Percentiles rank a stretch among this genome's conserved stretches.
Conservation (phyloP, 805 yeast species). For the Myxozyma sirexii region DNA sequence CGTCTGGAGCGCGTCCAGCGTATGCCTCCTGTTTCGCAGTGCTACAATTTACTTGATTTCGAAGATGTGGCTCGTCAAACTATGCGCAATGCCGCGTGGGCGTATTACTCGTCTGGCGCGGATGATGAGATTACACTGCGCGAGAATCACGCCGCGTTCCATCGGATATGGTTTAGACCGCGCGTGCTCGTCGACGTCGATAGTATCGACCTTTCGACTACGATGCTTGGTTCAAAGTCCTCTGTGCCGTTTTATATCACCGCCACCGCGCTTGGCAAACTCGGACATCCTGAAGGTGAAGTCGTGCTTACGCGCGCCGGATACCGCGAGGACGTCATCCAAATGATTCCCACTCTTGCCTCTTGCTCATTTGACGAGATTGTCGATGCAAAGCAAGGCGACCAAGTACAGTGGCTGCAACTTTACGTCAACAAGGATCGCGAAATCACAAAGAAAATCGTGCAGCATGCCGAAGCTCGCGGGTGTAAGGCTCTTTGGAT, state of each 20-base stretch:
- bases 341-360: conserved; percentile 92
- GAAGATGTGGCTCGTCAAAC: conserved; percentile 83
- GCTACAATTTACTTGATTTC: conserved; percentile 81
- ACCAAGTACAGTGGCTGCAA: conserved; percentile 87
- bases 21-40: conserved; percentile 69
- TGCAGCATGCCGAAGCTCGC: conserved; percentile 69
- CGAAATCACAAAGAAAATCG: conserved; percentile 58
- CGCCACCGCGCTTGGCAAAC: conserved; percentile 89
- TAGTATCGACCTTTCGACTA: conserved; percentile 68
- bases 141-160: conserved; percentile 89
- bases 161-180: conserved; percentile 86
- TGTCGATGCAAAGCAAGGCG: conserved; percentile 63
- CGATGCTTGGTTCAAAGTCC: conserved; percentile 70
- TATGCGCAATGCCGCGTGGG: conserved; percentile 82
- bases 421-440: conserved; percentile 81
- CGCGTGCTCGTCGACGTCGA: conserved; percentile 77
- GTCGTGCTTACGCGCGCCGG: conserved; percentile 83
- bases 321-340: conserved; percentile 67
- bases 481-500: conserved; percentile 83
- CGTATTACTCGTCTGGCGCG: conserved; percentile 86
- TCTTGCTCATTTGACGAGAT: conserved; percentile 88
- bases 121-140: conserved; percentile 91
- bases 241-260: conserved; percentile 83
- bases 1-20: conserved; percentile 49
- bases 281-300: conserved; percentile 95